phyloP scores from a whole-genome alignment of 2,329 filamentous ascomycete genomes.

The Aspergillus piperis region DNA sequence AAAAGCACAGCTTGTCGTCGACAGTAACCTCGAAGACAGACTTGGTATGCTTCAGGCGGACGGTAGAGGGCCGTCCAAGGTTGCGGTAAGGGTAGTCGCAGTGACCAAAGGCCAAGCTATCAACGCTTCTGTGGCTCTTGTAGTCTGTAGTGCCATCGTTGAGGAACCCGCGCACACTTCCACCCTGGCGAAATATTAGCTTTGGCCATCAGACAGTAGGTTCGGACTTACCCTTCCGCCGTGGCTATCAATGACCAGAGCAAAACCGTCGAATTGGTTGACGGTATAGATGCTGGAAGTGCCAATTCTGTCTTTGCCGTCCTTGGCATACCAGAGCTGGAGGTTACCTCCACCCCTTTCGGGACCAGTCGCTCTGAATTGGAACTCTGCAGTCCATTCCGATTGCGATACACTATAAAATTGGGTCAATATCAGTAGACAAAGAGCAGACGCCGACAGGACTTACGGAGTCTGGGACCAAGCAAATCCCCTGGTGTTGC shows the following conservation, averaged over 20 bases:
- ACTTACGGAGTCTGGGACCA: slow-evolving; percentile 68
- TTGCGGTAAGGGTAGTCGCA: slow-evolving; percentile 92
- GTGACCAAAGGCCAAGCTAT: slow-evolving; percentile 87
- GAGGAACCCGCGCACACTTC: slow-evolving; percentile 85
- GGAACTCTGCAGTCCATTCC: slow-evolving; percentile 81
- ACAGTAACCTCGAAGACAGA: slow-evolving; percentile 74
- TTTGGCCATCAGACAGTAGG: background rate
- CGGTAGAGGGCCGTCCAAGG: slow-evolving; percentile 75
- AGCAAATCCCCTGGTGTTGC: slow-evolving; percentile 78
- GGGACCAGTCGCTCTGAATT: slow-evolving; percentile 83
- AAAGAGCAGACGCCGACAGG: background rate
- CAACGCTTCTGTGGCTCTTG: slow-evolving; percentile 72
- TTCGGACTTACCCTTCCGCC: slow-evolving; percentile 60
- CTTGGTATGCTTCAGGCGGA: slow-evolving; percentile 71
- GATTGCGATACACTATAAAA: slow-evolving; percentile 47
- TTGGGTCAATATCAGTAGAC: slow-evolving; percentile 13
- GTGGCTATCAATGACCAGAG: slow-evolving; percentile 80
- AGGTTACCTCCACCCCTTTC: slow-evolving; percentile 86
- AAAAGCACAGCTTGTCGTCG: slow-evolving; percentile 80
- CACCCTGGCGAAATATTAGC: slow-evolving; percentile 51
- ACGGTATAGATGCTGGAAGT: slow-evolving; percentile 81
- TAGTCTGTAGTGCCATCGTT: slow-evolving; percentile 88
- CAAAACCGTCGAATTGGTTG: slow-evolving; percentile 85
- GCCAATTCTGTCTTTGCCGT: slow-evolving; percentile 66
- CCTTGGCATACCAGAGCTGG: slow-evolving; percentile 85